Evolutionary conservation across 345 rosid genomes (phyloP), one percentile per base, ranked within the genome.

Genomic region (Corymbia maculata): DNA sequence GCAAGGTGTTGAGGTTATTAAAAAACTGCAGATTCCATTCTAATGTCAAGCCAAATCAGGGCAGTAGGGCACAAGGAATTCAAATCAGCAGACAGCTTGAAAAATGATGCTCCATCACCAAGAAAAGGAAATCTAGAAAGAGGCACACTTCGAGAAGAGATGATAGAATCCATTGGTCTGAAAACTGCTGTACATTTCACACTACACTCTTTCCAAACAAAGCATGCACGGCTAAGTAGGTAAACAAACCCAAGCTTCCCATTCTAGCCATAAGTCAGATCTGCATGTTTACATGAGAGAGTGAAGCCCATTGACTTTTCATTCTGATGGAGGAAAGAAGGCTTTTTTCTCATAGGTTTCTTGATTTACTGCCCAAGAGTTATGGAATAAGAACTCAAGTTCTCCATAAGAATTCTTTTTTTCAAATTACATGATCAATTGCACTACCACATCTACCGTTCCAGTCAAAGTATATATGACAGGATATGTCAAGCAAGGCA

Each of bases 1-100:
- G 96, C 94, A 90, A 66, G 52, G 57, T 30, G 9, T 44, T 79
- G 52, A 42, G 32, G 47, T 59, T 50, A 52, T 85, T 92, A 89
- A 90, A 52, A 84, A 53, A 52, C 47, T 28, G 55, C 80, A 8
- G 44, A 36, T 32, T 50, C 15, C 8, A 15, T n/a, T 45, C n/a
- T 44, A 19, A 36, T 49, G 9, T 68, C 44, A 70, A 75, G 84
- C 57, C 47, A 44, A 86, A 10, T 52, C 3, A 86, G 70, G 52
- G 51, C 22, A 28, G 57, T 52, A 85, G 15, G 42, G 44, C 59
- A 61, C 70, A 59, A 61, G 52, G 21, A 42, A 47, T 59, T 52
- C 51, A 19, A 42, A 36, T 42, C 49, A 42, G 26, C 84, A 75
- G 84, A 75, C 84, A 75, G 84, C 49, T 42, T 4, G 1, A 75